Percentiles rank a stretch among this genome's conserved stretches.
Evolutionary conservation across 75 land plant genomes (phyloP).

Genomic region (Pinus tabuliformis): DNA sequence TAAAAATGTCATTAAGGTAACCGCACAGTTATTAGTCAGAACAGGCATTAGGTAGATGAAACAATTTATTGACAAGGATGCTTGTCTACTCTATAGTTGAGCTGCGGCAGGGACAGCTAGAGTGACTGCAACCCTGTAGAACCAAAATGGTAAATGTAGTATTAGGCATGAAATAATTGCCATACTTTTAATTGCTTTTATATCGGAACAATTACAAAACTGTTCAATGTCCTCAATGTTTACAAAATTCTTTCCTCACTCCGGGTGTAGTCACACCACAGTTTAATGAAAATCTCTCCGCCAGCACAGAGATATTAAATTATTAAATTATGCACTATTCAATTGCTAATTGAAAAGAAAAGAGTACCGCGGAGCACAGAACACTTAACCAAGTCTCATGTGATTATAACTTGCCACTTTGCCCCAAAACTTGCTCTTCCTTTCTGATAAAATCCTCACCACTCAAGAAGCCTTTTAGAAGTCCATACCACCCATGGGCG

Average conservation of each 20-base stretch:
- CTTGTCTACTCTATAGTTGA: too few relatives aligned
- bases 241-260: background rate
- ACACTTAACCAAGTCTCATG: background rate
- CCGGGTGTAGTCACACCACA: background rate
- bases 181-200: slow-evolving; percentile 1
- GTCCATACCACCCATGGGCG: slow-evolving; percentile 78
- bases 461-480: slow-evolving; percentile 19
- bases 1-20: too few relatives aligned
- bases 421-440: background rate
- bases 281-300: slow-evolving; percentile 3
- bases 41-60: too few relatives aligned
- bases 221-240: background rate
- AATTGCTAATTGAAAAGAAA: background rate
- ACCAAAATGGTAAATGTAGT: too few relatives aligned
- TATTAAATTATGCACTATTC: background rate
- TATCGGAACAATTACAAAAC: slow-evolving; percentile 1
- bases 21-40: too few relatives aligned
- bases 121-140: too few relatives aligned
- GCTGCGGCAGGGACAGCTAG: too few relatives aligned
- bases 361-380: background rate
- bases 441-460: background rate
- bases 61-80: too few relatives aligned
- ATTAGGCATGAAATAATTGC: background rate
- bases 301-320: background rate
- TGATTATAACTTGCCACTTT: background rate